phyloP scores from a whole-genome alignment of 139 green algal species.

The Coelastrella sp. region DNA sequence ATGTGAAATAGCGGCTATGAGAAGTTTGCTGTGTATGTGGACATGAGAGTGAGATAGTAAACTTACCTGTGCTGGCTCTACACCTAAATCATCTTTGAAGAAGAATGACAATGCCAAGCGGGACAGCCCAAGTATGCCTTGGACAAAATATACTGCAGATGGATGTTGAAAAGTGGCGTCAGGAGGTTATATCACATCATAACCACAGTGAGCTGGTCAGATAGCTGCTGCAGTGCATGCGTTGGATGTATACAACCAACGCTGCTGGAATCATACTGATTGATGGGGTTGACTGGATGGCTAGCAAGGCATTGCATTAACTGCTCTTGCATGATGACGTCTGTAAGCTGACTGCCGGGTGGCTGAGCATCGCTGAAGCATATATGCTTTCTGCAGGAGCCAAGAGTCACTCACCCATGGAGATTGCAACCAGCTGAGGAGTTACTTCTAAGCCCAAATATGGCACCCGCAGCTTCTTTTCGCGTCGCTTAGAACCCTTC shows the following conservation, averaged over 20 bases:
- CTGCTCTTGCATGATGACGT: no score
- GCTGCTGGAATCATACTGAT: no score
- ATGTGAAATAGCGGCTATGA: not conserved
- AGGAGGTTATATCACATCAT: not conserved
- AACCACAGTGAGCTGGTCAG: no score
- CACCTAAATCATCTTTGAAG: constrained; percentile 92
- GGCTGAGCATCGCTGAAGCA: not conserved
- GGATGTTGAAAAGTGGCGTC: not conserved
- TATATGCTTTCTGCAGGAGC: not conserved
- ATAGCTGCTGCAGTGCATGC: no score
- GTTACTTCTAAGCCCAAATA: constrained; percentile 71
- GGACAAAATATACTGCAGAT: constrained; percentile 94
- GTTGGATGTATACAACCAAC: no score
- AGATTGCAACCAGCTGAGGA: constrained; percentile 79
- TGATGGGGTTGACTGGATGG: no score
- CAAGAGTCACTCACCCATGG: constrained; percentile 64
- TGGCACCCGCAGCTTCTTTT: constrained; percentile 28
- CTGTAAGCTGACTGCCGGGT: no score
- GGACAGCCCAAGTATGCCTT: constrained; percentile 93
- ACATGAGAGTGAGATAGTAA: not conserved
- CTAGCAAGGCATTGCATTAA: no score
- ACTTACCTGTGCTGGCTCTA: constrained; percentile 86
- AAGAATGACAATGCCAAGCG: constrained; percentile 91
- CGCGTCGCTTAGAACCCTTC: not conserved
- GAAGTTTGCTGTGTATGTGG: not conserved